Conservation (phyloP, 148 eudicot genomes). For the Silene latifolia region DNA sequence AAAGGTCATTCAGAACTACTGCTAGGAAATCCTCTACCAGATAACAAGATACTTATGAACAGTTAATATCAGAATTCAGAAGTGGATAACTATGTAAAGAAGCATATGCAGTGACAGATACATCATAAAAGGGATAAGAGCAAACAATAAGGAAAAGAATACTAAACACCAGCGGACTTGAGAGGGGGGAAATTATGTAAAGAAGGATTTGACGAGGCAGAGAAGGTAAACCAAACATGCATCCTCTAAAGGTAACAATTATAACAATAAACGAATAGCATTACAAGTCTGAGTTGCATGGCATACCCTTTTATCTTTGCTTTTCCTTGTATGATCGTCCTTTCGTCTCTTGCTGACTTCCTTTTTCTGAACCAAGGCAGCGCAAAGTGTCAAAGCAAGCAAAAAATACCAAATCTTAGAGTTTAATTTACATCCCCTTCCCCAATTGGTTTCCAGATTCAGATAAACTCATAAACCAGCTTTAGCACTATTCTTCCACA, state of each 20-base stretch:
- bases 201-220: too few species aligned
- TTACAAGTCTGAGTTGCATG: neutral
- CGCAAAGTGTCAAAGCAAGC: conserved; percentile 7
- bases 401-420: neutral
- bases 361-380: conserved; percentile 53
- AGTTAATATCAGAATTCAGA: neutral
- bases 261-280: neutral
- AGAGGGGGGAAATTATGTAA: too few species aligned
- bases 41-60: neutral
- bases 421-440: neutral
- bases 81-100: neutral
- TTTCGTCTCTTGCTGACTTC: conserved; percentile 81
- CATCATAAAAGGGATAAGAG: too few species aligned
- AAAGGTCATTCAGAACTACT: conserved; percentile 1
- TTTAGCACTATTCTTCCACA: neutral
- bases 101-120: neutral
- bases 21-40: neutral
- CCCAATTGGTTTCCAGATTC: neutral
- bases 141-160: too few species aligned
- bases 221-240: neutral
- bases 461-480: neutral
- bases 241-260: neutral
- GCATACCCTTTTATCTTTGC: conserved; percentile 71
- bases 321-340: conserved; percentile 71
- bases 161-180: too few species aligned